Evolutionary conservation across 2,329 filamentous ascomycete species (phyloP).

Genomic region (Stagonosporopsis cucurbitacearum): DNA sequence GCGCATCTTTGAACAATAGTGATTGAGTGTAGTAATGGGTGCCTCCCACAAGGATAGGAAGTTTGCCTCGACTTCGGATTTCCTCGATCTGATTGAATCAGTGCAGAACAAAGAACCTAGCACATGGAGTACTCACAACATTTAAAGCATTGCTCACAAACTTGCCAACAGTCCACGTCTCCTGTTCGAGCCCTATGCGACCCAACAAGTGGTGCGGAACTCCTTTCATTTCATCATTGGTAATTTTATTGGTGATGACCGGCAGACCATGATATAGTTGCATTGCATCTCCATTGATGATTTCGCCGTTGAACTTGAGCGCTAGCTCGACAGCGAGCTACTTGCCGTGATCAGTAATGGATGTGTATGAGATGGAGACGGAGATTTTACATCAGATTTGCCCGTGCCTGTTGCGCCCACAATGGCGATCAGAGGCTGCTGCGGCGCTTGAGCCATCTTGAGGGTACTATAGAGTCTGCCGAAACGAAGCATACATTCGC

Average conservation of each 20-base stretch:
- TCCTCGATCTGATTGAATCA: conserved; percentile 66
- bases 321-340: conserved; percentile 92
- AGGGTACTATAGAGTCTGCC: conserved; percentile 23
- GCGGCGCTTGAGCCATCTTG: conserved; percentile 36
- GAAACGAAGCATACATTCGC: conserved; percentile 36
- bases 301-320: conserved; percentile 81
- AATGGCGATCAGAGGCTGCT: conserved; percentile 74
- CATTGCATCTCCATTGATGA: conserved; percentile 98
- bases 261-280: conserved; percentile 92
- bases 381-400: conserved; percentile 78
- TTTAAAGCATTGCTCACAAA: conserved; percentile 74
- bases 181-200: conserved; percentile 74
- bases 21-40: conserved; percentile 96
- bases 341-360: conserved; percentile 47
- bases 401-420: conserved; percentile 92
- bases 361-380: background rate
- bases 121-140: conserved; percentile 46
- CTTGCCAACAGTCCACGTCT: conserved; percentile 81
- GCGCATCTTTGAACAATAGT: conserved; percentile 77
- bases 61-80: conserved; percentile 76
- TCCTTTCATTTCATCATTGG: conserved; percentile 73
- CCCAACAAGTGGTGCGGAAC: conserved; percentile 89
- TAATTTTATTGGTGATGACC: conserved; percentile 94
- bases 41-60: conserved; percentile 91
- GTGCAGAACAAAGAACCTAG: background rate